phyloP scores from a whole-genome alignment of 345 rosid genomes.

The Eucalyptus microcorys region DNA sequence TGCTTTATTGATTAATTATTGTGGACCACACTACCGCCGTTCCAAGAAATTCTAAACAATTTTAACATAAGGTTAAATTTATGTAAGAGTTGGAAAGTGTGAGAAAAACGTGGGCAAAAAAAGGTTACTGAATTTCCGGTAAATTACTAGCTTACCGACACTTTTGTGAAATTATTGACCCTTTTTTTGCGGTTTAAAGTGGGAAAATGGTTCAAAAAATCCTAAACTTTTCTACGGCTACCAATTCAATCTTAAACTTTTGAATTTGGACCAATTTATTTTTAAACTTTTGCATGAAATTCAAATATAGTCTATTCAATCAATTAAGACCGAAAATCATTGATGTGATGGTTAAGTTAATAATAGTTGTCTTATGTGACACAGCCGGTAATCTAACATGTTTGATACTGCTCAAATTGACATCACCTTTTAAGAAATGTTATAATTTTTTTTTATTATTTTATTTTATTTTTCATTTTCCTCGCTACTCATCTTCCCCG shows the following conservation, averaged over 20 bases:
- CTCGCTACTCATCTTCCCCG: not conserved
- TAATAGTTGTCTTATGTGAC: fast-evolving
- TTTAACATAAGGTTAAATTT: not conserved
- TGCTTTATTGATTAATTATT: not conserved
- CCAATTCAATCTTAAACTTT: not conserved
- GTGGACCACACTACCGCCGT: not conserved
- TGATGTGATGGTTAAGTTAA: not conserved
- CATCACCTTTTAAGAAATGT: not conserved
- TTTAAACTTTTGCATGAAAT: fast-evolving
- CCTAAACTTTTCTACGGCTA: fast-evolving
- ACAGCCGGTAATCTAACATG: fast-evolving
- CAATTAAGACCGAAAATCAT: not conserved
- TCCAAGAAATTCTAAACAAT: not conserved
- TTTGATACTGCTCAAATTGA: fast-evolving
- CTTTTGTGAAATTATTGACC: not conserved
- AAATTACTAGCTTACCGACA: not conserved
- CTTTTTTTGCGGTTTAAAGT: not conserved
- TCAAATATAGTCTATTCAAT: fast-evolving
- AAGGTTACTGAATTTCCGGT: not conserved
- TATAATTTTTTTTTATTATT: not conserved
- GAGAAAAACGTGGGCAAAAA: not conserved
- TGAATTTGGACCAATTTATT: not conserved
- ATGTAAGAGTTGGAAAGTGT: not conserved
- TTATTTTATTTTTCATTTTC: too few species aligned
- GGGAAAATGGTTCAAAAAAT: not conserved